A percentile compares a stretch with the other conserved stretches of the same genome.
These are phyloP conservation scores for Silene noctiflora DNA, from an alignment of 179 eudicot genomes.

Conservation along the genomic window DNA sequence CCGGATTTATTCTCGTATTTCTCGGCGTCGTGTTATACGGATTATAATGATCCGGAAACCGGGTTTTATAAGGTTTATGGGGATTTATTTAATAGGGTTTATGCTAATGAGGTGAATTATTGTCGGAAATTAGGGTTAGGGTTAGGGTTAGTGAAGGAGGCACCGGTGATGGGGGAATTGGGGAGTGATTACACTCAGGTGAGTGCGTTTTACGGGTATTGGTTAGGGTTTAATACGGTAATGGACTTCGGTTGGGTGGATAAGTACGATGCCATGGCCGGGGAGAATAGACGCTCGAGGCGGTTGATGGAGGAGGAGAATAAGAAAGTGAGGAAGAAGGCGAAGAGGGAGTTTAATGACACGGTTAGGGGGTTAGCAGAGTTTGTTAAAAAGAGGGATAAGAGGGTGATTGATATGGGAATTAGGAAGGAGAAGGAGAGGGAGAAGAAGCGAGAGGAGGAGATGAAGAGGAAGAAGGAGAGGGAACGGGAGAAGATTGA, in stretches of 20 bases:
- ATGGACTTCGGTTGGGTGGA: slow-evolving; percentile 94
- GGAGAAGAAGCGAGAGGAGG: slow-evolving; percentile 76
- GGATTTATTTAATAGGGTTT: slow-evolving; percentile 62
- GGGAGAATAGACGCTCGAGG: slow-evolving; percentile 65
- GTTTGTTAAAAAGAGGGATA: slow-evolving; percentile 97
- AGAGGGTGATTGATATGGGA: slow-evolving; percentile 94
- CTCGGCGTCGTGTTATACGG: slow-evolving; percentile 63
- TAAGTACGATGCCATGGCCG: slow-evolving; percentile 64
- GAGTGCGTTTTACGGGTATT: slow-evolving; percentile 83
- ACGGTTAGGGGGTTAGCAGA: slow-evolving; percentile 84
- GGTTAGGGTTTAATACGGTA: slow-evolving; percentile 71
- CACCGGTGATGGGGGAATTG: slow-evolving; percentile 79
- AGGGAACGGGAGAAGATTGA: slow-evolving; percentile 65
- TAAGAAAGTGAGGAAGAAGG: slow-evolving; percentile 88
- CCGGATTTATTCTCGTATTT: slow-evolving; percentile 72
- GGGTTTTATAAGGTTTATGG: slow-evolving; percentile 81
- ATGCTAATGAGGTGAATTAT: slow-evolving; percentile 56
- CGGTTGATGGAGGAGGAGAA: slow-evolving; percentile 98
- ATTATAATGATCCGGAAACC: slow-evolving; percentile 45
- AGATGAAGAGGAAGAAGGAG: slow-evolving; percentile 57
- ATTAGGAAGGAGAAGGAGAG: slow-evolving; percentile 74
- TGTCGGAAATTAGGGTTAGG: slow-evolving; percentile 62
- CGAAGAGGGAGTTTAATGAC: slow-evolving; percentile 78
- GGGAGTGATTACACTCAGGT: slow-evolving; percentile 68
- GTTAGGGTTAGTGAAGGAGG: slow-evolving; percentile 61